Evolutionary conservation across 1,284 basidiomycete genomes (phyloP).

Genomic region (Heterobasidion irregulare): DNA sequence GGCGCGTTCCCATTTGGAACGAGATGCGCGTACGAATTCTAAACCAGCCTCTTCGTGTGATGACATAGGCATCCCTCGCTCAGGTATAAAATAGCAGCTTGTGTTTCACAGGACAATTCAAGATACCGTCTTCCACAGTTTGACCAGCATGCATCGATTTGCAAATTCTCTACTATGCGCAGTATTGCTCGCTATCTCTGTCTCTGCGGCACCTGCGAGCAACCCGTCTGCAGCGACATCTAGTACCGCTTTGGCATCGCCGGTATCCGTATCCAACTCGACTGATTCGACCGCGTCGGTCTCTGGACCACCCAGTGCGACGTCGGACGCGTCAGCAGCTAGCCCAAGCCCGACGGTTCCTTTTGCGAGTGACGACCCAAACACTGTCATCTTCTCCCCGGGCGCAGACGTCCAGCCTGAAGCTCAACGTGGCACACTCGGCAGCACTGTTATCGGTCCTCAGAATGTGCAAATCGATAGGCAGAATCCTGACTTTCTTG

Average conservation of each 20-base stretch:
- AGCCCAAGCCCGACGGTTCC: slow-evolving; percentile 27
- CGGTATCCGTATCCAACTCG: background rate
- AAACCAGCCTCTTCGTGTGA: background rate
- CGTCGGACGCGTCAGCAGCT: background rate
- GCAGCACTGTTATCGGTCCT: slow-evolving; percentile 48
- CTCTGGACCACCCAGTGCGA: background rate
- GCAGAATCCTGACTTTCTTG: slow-evolving; percentile 54
- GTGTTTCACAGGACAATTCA: background rate
- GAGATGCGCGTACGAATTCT: too few relatives aligned
- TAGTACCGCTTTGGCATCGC: background rate
- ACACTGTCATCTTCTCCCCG: slow-evolving; percentile 32
- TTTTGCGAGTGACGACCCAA: slow-evolving; percentile 43
- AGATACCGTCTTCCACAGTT: background rate
- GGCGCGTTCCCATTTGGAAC: too few relatives aligned
- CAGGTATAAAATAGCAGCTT: background rate
- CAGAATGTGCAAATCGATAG: slow-evolving; percentile 42
- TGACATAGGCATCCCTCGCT: background rate
- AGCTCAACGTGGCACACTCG: slow-evolving; percentile 34
- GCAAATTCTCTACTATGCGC: background rate
- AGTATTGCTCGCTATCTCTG: background rate
- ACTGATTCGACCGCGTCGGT: background rate
- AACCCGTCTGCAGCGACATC: background rate
- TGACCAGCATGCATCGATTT: background rate
- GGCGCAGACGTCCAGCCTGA: slow-evolving; percentile 19
- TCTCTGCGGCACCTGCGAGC: background rate